A percentile compares a stretch with the other conserved stretches of the same genome.
These are phyloP conservation scores for Pholiota molesta DNA, from an alignment of 768 basidiomycete genomes.

Conservation along the genomic window DNA sequence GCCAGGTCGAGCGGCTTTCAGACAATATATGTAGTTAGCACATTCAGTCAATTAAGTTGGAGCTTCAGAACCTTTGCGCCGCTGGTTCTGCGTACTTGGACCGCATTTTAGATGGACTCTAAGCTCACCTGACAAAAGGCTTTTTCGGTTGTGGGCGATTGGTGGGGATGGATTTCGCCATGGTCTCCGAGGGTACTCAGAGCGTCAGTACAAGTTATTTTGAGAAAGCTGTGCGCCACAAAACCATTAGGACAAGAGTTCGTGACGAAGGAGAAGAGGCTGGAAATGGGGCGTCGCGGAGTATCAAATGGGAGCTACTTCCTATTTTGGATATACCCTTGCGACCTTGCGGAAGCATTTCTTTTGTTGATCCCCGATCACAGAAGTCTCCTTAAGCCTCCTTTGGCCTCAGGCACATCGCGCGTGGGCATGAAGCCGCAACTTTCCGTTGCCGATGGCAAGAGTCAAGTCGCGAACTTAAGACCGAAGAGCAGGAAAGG, in stretches of 20 bases:
- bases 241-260: slow-evolving; percentile 33
- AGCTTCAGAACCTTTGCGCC: not conserved
- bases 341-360: slow-evolving; percentile 38
- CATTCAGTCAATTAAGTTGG: no score
- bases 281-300: slow-evolving; percentile 29
- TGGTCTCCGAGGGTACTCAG: slow-evolving; percentile 30
- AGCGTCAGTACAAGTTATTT: slow-evolving; percentile 25
- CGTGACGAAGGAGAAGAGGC: slow-evolving; percentile 20
- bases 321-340: slow-evolving; percentile 29
- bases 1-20: no score
- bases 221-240: slow-evolving; percentile 34
- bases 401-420: slow-evolving; percentile 36
- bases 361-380: slow-evolving; percentile 66
- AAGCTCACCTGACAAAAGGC: slow-evolving; percentile 18
- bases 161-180: slow-evolving; percentile 25
- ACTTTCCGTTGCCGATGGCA: slow-evolving; percentile 34
- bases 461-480: slow-evolving; percentile 12
- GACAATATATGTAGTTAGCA: no score
- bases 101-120: slow-evolving; percentile 3
- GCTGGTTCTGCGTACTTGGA: not conserved
- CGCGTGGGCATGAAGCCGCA: slow-evolving; percentile 34
- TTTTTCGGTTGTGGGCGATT: slow-evolving; percentile 22
- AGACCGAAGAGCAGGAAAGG: slow-evolving; percentile 5
- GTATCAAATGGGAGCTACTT: slow-evolving; percentile 24
- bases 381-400: slow-evolving; percentile 33